Percentiles rank a stretch among this genome's conserved stretches.
These are phyloP conservation scores for Dictyostelium brefeldianum DNA, from an alignment of 78 protist species.

Conservation along the genomic window DNA sequence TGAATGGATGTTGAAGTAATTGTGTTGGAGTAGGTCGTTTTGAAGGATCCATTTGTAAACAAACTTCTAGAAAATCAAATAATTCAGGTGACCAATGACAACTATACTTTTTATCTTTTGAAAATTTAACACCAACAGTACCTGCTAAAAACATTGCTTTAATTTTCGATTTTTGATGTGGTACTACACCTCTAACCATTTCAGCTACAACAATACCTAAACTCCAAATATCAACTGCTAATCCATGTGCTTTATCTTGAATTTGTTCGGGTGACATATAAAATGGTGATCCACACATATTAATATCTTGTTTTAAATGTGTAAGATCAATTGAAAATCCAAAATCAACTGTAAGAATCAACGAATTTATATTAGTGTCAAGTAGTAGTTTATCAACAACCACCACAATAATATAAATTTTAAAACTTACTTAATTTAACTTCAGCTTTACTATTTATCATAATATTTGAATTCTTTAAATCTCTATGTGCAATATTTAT, in stretches of 20 bases:
- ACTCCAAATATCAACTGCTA: slow-evolving; percentile 77
- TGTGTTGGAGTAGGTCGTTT: slow-evolving; percentile 75
- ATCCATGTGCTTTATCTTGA: slow-evolving; percentile 71
- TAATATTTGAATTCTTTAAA: slow-evolving; percentile 60
- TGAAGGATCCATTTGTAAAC: slow-evolving; percentile 78
- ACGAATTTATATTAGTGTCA: no score
- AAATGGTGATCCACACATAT: slow-evolving; percentile 78
- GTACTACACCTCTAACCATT: slow-evolving; percentile 75
- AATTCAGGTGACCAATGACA: slow-evolving; percentile 78
- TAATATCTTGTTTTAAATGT: slow-evolving; percentile 54
- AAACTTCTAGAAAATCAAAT: slow-evolving; percentile 65
- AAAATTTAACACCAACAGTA: slow-evolving; percentile 50
- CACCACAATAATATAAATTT: background rate
- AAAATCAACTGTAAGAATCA: slow-evolving; percentile 55
- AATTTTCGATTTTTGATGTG: slow-evolving; percentile 71
- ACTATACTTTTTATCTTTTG: slow-evolving; percentile 52
- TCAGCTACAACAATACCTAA: slow-evolving; percentile 70
- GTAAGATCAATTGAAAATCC: slow-evolving; percentile 76
- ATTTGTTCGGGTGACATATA: slow-evolving; percentile 82
- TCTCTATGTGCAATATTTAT: slow-evolving; percentile 71
- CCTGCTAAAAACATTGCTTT: slow-evolving; percentile 73
- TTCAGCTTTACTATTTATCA: slow-evolving; percentile 81
- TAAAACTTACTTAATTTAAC: slow-evolving; percentile 66
- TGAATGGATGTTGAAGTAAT: slow-evolving; percentile 76
- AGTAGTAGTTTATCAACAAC: background rate